Conservation (phyloP, 208 protist species). For the Zelonia costaricensis region DNA sequence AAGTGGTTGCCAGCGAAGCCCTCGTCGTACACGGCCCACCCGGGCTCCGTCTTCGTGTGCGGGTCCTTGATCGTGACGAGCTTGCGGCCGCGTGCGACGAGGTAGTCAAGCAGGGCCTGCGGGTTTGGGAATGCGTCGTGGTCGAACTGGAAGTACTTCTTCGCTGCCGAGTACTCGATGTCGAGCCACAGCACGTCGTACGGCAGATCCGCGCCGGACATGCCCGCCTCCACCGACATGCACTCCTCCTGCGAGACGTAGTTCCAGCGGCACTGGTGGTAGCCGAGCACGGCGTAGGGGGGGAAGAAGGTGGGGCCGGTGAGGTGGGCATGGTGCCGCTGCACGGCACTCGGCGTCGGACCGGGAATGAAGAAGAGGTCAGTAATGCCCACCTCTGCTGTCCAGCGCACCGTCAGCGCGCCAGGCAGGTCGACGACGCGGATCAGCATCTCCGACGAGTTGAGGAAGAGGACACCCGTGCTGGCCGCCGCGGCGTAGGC, state of each 20-base stretch:
- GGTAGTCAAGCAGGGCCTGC: constrained; percentile 70
- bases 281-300: constrained; percentile 95
- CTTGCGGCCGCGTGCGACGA: constrained; percentile 91
- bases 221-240: constrained; percentile 82
- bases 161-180: constrained; percentile 98
- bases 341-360: constrained; percentile 70
- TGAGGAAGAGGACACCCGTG: constrained; percentile 94
- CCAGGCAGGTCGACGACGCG: constrained; percentile 8
- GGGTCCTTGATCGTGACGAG: constrained; percentile 98
- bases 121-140: constrained; percentile 93
- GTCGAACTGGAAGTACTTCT: constrained; percentile 99
- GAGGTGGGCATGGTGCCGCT: constrained; percentile 89
- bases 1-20: constrained; percentile 77
- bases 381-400: constrained; percentile 90
- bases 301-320: constrained; percentile 94
- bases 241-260: constrained; percentile 95
- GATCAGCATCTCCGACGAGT: constrained; percentile 85
- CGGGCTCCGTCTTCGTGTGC: constrained; percentile 94
- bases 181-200: constrained; percentile 99
- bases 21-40: constrained; percentile 86
- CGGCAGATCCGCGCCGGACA: constrained; percentile 95
- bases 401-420: constrained; percentile 80
- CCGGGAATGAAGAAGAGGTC: constrained; percentile 97
- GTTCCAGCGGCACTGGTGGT: constrained; percentile 99
- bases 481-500: constrained; percentile 61